Percentiles rank a stretch among this genome's conserved stretches.
These are phyloP conservation scores for thale cress (Arabidopsis thaliana) DNA, from an alignment of 345 rosid species.

Conservation along the genomic window DNA sequence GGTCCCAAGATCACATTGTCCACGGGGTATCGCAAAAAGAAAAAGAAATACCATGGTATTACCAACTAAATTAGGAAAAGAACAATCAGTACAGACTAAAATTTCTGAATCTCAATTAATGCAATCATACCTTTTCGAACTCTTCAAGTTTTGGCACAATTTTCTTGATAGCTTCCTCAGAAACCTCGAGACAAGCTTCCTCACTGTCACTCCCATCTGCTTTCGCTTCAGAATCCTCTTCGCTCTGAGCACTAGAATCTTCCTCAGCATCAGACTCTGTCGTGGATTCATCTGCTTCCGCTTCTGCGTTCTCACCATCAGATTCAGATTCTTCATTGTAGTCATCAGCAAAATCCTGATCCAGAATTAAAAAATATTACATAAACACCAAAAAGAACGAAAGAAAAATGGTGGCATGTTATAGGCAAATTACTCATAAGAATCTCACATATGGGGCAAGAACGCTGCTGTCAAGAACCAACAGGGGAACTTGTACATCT, in stretches of 20 bases:
- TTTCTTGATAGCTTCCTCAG: conserved; percentile 83
- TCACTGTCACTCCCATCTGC: conserved; percentile 76
- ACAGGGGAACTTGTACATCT: conserved; percentile 78
- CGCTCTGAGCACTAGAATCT: conserved; percentile 69
- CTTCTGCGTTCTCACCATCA: conserved; percentile 67
- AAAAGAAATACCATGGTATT: background rate
- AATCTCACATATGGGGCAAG: conserved; percentile 97
- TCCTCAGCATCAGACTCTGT: conserved; percentile 92
- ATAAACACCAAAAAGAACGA: background rate
- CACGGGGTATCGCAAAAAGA: background rate
- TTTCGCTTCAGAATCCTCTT: conserved; percentile 74
- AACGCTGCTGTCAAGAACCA: conserved; percentile 88
- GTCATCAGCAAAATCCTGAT: conserved; percentile 84
- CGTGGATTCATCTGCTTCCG: conserved; percentile 60
- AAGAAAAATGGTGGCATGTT: background rate
- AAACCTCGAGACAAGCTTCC: conserved; percentile 68
- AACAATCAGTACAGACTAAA: conserved; percentile 12
- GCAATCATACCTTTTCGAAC: conserved; percentile 66
- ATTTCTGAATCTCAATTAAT: conserved; percentile 1
- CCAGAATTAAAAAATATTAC: conserved; percentile 34
- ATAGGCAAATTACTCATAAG: conserved; percentile 26
- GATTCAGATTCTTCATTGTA: conserved; percentile 65
- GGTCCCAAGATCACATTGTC: background rate
- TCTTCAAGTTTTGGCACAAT: conserved; percentile 80
- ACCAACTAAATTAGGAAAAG: background rate